Base-by-base conservation (phyloP, 208 protist genomes). In the Leishmania mexicana region DNA sequence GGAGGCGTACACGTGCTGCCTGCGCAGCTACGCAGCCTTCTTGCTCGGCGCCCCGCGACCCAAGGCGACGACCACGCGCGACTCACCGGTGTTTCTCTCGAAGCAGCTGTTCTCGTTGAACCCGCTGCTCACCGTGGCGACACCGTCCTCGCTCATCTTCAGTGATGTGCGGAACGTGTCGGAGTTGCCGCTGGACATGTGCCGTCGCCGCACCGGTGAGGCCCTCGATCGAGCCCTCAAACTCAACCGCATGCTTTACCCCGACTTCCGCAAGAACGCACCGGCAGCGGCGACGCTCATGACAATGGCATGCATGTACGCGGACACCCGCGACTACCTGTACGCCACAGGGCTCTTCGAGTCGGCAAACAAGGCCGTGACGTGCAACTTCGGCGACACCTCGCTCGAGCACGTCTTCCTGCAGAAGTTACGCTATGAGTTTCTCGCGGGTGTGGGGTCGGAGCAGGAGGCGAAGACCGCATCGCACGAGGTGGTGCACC, bases 291-390 rank as follows among this genome's bases (percentile, higher is more conserved):
- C 87, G 83, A 93, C 86, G 68, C 86, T 97, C 24, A 78, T 90
- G 28, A 68, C 85, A 24, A 95, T 97, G 93, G 94, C 92, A 13
- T 94, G 89, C 77, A 86, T 95, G 76, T 97, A 96, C 84, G 94
- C 91, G n/a, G 94, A 97, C 83, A 95, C 89, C 54, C 87, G 93
- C 42, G 94, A 97, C 85, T 97, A 97, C 84, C 82, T 97, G 24
- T 96, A 97, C 81, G 93, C 94, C 10, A 96, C 92, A 4, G 94
- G 94, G 11, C 84, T 97, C 10, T 96, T 96, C 83, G 89, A 94
- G 65, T 89, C 87, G n/a, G 91, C 94, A 24, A 82, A 88, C 58
- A 96, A 96, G 80, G 76, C 75, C 7, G 60, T 96, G 31, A 87
- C 81, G n/a, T 80, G 90, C 65, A 75, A 84, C 64, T 97, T 94